These are phyloP conservation scores for Neltuma alba DNA, from an alignment of 306 rosid genomes.

Conservation along the genomic window DNA sequence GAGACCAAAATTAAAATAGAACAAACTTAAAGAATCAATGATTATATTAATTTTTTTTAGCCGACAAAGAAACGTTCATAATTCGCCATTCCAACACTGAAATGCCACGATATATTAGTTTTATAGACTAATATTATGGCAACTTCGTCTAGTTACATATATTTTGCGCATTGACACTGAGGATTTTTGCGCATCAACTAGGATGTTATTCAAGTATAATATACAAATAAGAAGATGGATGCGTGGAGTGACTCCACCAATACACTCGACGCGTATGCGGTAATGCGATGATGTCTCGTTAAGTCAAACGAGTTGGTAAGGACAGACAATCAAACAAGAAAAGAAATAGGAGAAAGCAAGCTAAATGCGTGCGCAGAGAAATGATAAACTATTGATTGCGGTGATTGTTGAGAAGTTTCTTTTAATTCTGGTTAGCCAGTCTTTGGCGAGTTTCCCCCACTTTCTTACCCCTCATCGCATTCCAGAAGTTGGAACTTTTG, in stretches of 20 bases:
- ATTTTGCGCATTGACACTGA: background rate
- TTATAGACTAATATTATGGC: too few relatives aligned
- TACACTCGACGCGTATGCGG: background rate
- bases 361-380: background rate
- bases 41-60: too few relatives aligned
- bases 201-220: background rate
- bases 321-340: background rate
- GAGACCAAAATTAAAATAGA: too few relatives aligned
- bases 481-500: slow-evolving; percentile 42
- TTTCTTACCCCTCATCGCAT: slow-evolving; percentile 26
- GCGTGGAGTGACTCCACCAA: background rate
- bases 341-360: background rate
- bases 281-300: background rate
- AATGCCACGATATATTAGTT: background rate
- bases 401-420: slow-evolving; percentile 36
- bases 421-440: slow-evolving; percentile 24
- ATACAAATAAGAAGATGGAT: background rate
- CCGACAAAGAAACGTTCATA: background rate
- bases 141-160: too few relatives aligned
- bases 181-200: background rate
- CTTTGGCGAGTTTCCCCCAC: slow-evolving; percentile 39
- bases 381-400: slow-evolving; percentile 13
- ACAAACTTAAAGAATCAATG: too few relatives aligned
- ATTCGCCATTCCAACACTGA: background rate
- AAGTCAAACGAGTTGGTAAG: slow-evolving; percentile 41